These are phyloP conservation scores for Fusarium sp. DNA, from an alignment of 2,329 filamentous ascomycete species.

Conservation along the genomic window DNA sequence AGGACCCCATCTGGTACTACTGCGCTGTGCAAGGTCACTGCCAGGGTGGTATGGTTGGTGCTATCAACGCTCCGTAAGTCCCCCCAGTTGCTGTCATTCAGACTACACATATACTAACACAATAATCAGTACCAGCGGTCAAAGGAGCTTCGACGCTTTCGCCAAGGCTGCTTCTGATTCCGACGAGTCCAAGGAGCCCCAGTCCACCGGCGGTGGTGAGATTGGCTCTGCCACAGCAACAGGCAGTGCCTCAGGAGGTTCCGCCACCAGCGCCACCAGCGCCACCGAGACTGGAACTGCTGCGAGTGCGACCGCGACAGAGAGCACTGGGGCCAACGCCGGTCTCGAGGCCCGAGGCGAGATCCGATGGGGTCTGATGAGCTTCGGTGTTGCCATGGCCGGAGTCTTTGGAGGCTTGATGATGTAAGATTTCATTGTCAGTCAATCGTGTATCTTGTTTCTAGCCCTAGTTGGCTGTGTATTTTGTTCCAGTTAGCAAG, in stretches of 20 bases:
- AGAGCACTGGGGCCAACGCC: constrained; percentile 26
- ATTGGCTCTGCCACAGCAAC: constrained; percentile 33
- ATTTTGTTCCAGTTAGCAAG: constrained; percentile 26
- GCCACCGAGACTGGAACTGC: constrained; percentile 27
- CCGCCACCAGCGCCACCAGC: constrained; percentile 27
- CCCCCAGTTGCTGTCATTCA: background rate
- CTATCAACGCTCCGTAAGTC: constrained; percentile 51
- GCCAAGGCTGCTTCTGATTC: constrained; percentile 30
- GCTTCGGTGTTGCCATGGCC: constrained; percentile 36
- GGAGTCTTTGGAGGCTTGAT: constrained; percentile 43
- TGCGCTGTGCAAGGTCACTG: constrained; percentile 71
- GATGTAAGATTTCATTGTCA: constrained; percentile 22
- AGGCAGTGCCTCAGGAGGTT: constrained; percentile 21
- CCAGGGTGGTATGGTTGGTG: constrained; percentile 70
- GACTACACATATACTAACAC: background rate
- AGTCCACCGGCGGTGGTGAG: constrained; percentile 37
- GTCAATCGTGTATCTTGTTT: constrained; percentile 21
- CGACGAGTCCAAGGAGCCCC: constrained; percentile 36
- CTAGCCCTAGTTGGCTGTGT: constrained; percentile 24
- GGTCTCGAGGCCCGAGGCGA: constrained; percentile 37
- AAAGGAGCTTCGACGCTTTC: constrained; percentile 30
- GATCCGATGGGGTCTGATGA: constrained; percentile 47
- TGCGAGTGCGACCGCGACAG: constrained; percentile 18
- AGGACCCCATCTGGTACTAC: constrained; percentile 73
- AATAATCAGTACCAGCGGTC: constrained; percentile 29